Percentiles rank a stretch among this genome's conserved stretches.
Conservation (phyloP, 2,329 filamentous ascomycete species). For the Diaporthe citri region DNA sequence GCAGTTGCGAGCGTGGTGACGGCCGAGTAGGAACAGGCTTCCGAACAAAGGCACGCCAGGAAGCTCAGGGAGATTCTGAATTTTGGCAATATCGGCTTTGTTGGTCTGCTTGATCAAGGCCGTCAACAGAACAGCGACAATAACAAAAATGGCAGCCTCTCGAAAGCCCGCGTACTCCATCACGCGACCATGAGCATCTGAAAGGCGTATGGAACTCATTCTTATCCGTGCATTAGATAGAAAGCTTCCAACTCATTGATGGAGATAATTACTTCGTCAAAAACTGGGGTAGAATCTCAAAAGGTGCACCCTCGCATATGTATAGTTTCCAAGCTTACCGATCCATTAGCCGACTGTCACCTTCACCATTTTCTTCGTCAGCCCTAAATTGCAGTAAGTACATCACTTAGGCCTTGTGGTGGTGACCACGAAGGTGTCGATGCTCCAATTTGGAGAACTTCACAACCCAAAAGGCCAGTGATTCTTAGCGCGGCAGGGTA, state of each 20-base stretch:
- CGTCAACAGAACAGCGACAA: neutral
- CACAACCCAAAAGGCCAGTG: neutral
- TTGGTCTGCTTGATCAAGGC: neutral
- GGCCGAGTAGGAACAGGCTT: neutral
- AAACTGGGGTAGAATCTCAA: neutral
- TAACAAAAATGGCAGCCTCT: neutral
- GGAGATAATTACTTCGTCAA: neutral
- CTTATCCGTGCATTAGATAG: neutral
- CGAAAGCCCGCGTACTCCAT: neutral
- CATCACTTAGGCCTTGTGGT: neutral
- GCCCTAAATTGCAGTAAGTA: conserved; percentile 1
- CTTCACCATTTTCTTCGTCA: neutral
- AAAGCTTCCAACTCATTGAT: neutral
- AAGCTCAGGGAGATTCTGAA: conserved; percentile 1
- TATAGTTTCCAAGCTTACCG: neutral
- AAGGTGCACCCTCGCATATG: neutral
- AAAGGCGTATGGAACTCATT: neutral
- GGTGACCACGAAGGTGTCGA: neutral
- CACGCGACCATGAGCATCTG: neutral
- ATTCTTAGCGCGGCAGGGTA: too few species aligned
- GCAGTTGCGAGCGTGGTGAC: conserved; percentile 3
- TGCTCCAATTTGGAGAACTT: conserved; percentile 8
- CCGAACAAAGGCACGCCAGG: neutral
- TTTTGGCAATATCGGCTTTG: conserved; percentile 5
- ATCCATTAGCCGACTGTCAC: neutral